phyloP scores from a whole-genome alignment of 2,329 filamentous ascomycete genomes.

The Teratosphaeria destructans region DNA sequence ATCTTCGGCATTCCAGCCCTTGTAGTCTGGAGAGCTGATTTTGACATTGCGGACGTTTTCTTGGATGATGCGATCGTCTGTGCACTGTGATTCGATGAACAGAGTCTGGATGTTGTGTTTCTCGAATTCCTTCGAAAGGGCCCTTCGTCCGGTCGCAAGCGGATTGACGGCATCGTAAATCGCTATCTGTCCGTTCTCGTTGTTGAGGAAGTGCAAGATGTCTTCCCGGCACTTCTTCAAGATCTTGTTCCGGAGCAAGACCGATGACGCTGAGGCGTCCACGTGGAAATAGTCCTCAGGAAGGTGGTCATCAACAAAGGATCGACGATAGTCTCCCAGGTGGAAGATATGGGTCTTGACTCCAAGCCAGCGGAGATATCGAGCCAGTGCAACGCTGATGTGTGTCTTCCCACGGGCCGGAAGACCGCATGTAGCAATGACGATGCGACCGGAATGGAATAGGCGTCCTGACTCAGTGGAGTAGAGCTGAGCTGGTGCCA shows the following conservation, averaged over 20 bases:
- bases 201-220: slow-evolving; percentile 90
- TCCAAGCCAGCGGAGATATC: slow-evolving; percentile 92
- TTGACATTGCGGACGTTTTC: slow-evolving; percentile 97
- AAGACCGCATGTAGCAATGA: slow-evolving; percentile 91
- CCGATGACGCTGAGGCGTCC: slow-evolving; percentile 81
- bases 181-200: slow-evolving; percentile 95
- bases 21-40: slow-evolving; percentile 94
- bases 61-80: slow-evolving; percentile 84
- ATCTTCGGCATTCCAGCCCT: slow-evolving; percentile 83
- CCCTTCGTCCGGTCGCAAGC: slow-evolving; percentile 66
- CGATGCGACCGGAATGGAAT: slow-evolving; percentile 94
- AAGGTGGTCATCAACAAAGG: slow-evolving; percentile 77
- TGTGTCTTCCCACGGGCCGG: slow-evolving; percentile 97
- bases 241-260: slow-evolving; percentile 93
- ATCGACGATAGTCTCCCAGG: slow-evolving; percentile 88
- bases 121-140: slow-evolving; percentile 89
- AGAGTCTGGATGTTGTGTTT: slow-evolving; percentile 94
- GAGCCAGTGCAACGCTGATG: slow-evolving; percentile 87
- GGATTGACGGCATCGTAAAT: slow-evolving; percentile 99
- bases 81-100: slow-evolving; percentile 92
- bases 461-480: slow-evolving; percentile 95
- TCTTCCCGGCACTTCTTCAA: slow-evolving; percentile 95
- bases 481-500: slow-evolving; percentile 94
- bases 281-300: slow-evolving; percentile 98
- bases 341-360: slow-evolving; percentile 98